A percentile compares a stretch with the other conserved stretches of the same genome.
Conservation (phyloP, 1,284 basidiomycete genomes). For the Schizophyllum amplum region DNA sequence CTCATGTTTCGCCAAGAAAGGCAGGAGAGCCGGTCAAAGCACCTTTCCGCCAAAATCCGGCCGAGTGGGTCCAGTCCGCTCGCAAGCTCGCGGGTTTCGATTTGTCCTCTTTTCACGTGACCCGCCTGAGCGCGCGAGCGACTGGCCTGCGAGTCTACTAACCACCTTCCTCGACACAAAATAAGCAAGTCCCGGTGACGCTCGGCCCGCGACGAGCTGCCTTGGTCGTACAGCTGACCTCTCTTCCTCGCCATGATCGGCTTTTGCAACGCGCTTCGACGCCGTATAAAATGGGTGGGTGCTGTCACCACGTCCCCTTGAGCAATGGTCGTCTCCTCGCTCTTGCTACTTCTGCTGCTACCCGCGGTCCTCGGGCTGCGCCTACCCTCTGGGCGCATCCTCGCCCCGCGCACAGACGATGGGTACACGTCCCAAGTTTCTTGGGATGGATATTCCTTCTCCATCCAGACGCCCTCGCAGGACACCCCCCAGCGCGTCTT, state of each 20-base stretch:
- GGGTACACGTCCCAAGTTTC: slow-evolving; percentile 19
- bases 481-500: slow-evolving; percentile 25
- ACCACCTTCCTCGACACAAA: too few species aligned
- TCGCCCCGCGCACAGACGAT: neutral
- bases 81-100: too few species aligned
- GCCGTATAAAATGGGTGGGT: neutral
- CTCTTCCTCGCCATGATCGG: neutral
- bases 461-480: slow-evolving; percentile 28
- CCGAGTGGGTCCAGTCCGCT: too few species aligned
- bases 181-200: too few species aligned
- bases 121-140: too few species aligned
- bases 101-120: too few species aligned
- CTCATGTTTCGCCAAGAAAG: too few species aligned
- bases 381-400: neutral
- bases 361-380: neutral
- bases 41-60: too few species aligned
- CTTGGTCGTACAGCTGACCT: neutral
- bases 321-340: neutral
- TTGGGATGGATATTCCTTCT: slow-evolving; percentile 41
- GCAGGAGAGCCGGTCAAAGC: too few species aligned
- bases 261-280: neutral
- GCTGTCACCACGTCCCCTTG: too few species aligned
- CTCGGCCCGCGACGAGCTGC: too few species aligned
- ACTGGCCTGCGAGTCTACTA: too few species aligned
- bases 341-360: neutral